These are phyloP conservation scores for Coffea eugenioides DNA, from an alignment of 257 asterid species.

Conservation along the genomic window DNA sequence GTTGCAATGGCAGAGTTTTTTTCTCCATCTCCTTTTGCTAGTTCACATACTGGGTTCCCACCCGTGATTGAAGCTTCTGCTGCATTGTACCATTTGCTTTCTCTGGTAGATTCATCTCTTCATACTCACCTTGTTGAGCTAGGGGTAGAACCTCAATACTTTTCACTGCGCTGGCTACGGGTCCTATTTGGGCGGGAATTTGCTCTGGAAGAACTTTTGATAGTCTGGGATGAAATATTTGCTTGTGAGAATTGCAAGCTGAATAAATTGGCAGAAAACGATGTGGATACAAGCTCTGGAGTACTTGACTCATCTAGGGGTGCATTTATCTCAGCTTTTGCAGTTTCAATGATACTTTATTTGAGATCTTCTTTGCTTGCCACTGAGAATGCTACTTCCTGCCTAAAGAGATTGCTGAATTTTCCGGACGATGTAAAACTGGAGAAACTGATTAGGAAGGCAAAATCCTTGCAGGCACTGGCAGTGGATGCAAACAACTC, in stretches of 20 bases:
- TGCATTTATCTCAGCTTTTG: slow-evolving; percentile 83
- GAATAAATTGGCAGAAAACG: slow-evolving; percentile 27
- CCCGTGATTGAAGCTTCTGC: slow-evolving; percentile 89
- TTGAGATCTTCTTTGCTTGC: slow-evolving; percentile 83
- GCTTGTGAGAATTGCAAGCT: slow-evolving; percentile 51
- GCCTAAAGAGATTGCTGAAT: slow-evolving; percentile 80
- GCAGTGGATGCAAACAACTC: slow-evolving; percentile 60
- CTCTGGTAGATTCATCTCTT: slow-evolving; percentile 76
- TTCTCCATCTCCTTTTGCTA: slow-evolving; percentile 53
- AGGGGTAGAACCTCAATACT: slow-evolving; percentile 92
- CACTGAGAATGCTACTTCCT: slow-evolving; percentile 75
- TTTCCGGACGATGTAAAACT: slow-evolving; percentile 63
- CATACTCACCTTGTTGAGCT: slow-evolving; percentile 84
- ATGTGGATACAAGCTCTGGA: slow-evolving; percentile 41
- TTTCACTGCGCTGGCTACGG: slow-evolving; percentile 85
- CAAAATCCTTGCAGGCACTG: slow-evolving; percentile 66
- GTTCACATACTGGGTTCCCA: slow-evolving; percentile 54
- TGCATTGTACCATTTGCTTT: slow-evolving; percentile 73
- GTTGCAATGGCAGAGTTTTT: slow-evolving; percentile 82
- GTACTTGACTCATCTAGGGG: slow-evolving; percentile 73
- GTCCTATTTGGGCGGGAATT: slow-evolving; percentile 94
- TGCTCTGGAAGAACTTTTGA: slow-evolving; percentile 66
- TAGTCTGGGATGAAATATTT: slow-evolving; percentile 85
- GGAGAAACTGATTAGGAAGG: slow-evolving; percentile 56
- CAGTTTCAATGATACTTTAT: slow-evolving; percentile 83